A percentile compares a stretch with the other conserved stretches of the same genome.
Evolutionary conservation across 108 stramenopile species (phyloP).

Genomic region (Conticribra guillardii): DNA sequence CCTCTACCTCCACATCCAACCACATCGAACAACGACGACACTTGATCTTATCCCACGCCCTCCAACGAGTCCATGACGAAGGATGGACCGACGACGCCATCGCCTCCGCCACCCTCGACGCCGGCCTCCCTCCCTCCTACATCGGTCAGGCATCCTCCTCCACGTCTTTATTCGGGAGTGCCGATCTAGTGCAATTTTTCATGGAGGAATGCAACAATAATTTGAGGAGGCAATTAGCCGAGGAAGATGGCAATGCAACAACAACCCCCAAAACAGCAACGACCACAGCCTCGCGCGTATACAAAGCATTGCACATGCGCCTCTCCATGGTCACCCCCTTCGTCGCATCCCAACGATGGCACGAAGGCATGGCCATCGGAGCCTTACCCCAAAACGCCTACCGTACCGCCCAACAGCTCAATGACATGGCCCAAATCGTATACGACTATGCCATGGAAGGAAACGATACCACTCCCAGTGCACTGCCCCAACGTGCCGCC

Average conservation of each 20-base stretch:
- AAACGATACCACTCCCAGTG: slow-evolving; percentile 2
- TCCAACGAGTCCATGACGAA: slow-evolving; percentile 63
- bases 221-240: slow-evolving; percentile 46
- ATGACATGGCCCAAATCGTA: slow-evolving; percentile 67
- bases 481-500: slow-evolving; percentile 45
- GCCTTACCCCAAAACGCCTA: slow-evolving; percentile 57
- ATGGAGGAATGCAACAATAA: slow-evolving; percentile 82
- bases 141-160: slow-evolving; percentile 55
- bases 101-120: slow-evolving; percentile 58
- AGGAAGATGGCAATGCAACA: slow-evolving; percentile 9
- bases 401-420: slow-evolving; percentile 58
- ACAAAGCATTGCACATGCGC: slow-evolving; percentile 54
- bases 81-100: slow-evolving; percentile 90
- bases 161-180: slow-evolving; percentile 48
- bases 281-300: slow-evolving; percentile 20
- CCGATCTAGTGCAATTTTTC: slow-evolving; percentile 73
- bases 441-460: slow-evolving; percentile 31
- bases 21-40: slow-evolving; percentile 8
- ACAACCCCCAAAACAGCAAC: background rate
- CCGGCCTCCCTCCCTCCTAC: slow-evolving; percentile 62
- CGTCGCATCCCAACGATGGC: slow-evolving; percentile 64
- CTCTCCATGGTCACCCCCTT: slow-evolving; percentile 54
- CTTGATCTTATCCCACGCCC: slow-evolving; percentile 49
- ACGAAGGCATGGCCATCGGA: slow-evolving; percentile 86
- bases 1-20: background rate